These are phyloP conservation scores for Microascus cirrosus DNA, from an alignment of 2,329 filamentous ascomycete species.

Conservation along the genomic window DNA sequence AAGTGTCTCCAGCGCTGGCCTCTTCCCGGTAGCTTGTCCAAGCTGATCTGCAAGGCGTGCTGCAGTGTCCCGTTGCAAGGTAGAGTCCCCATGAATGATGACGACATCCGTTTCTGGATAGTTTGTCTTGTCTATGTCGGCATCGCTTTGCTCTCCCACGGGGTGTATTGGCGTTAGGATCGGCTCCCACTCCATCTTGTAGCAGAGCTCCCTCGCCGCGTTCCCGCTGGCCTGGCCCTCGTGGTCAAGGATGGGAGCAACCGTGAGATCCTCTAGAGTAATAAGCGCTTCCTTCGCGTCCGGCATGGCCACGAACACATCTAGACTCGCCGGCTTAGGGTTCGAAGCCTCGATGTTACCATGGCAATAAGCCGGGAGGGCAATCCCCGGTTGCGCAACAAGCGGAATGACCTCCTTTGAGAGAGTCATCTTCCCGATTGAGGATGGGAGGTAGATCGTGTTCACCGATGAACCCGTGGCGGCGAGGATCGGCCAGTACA, in stretches of 20 bases:
- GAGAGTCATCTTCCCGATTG: constrained; percentile 16
- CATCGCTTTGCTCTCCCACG: neutral
- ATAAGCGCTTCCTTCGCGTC: constrained; percentile 10
- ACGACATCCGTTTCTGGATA: constrained; percentile 7
- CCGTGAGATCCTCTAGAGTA: constrained; percentile 13
- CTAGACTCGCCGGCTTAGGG: constrained; percentile 10
- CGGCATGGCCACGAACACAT: constrained; percentile 8
- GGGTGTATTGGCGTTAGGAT: constrained; percentile 3
- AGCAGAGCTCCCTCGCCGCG: constrained; percentile 11
- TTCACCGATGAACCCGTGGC: constrained; percentile 15
- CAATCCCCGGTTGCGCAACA: constrained; percentile 19
- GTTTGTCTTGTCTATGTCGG: neutral
- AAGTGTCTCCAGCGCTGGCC: constrained; percentile 10
- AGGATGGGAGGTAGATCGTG: constrained; percentile 21
- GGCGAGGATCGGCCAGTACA: constrained; percentile 20
- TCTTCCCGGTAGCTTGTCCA: constrained; percentile 7
- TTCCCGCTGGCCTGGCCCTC: constrained; percentile 7
- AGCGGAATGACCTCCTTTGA: constrained; percentile 17
- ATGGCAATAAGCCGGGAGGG: constrained; percentile 11
- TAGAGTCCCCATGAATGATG: constrained; percentile 10
- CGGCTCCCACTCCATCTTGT: constrained; percentile 13
- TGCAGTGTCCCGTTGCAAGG: constrained; percentile 9
- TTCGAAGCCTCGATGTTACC: constrained; percentile 8
- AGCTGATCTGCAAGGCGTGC: constrained; percentile 7
- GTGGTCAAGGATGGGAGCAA: constrained; percentile 11